Conservation (phyloP, 306 rosid genomes). For the Ormosia emarginata region DNA sequence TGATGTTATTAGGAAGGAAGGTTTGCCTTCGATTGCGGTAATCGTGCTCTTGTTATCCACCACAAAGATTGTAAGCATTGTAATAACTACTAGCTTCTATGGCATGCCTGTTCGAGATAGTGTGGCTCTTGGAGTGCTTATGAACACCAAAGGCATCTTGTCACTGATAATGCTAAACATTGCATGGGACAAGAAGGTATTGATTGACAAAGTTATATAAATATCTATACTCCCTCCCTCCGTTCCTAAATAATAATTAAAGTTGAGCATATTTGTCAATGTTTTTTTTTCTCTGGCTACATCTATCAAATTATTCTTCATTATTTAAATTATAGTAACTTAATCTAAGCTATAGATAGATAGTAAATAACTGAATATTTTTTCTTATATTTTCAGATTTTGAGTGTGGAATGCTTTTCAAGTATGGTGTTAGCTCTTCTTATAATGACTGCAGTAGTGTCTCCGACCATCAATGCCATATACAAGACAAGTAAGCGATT, state of each 20-base stretch:
- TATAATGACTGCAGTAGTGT: conserved; percentile 24
- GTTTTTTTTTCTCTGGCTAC: not conserved
- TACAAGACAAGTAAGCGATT: conserved; percentile 33
- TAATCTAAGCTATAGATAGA: too few relatives aligned
- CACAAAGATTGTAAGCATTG: conserved; percentile 35
- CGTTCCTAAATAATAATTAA: too few relatives aligned
- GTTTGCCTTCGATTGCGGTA: not conserved
- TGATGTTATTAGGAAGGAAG: not conserved
- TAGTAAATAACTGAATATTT: not conserved
- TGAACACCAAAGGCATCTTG: conserved; percentile 48
- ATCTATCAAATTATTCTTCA: not conserved
- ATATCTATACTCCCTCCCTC: too few relatives aligned
- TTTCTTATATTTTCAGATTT: conserved; percentile 8
- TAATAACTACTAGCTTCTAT: not conserved
- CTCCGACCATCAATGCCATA: conserved; percentile 23
- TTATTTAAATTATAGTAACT: not conserved
- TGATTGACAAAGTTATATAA: not conserved
- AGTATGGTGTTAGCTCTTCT: not conserved
- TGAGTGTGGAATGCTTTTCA: conserved; percentile 26
- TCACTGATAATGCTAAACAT: conserved; percentile 27
- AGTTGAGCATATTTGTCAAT: too few relatives aligned
- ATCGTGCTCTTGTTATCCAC: conserved; percentile 1
- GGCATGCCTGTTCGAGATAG: conserved; percentile 31
- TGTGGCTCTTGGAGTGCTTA: conserved; percentile 36
- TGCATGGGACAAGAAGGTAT: conserved; percentile 41